Evolutionary conservation across 805 yeast species (phyloP).

Genomic region (Ogataea dorogensis): DNA sequence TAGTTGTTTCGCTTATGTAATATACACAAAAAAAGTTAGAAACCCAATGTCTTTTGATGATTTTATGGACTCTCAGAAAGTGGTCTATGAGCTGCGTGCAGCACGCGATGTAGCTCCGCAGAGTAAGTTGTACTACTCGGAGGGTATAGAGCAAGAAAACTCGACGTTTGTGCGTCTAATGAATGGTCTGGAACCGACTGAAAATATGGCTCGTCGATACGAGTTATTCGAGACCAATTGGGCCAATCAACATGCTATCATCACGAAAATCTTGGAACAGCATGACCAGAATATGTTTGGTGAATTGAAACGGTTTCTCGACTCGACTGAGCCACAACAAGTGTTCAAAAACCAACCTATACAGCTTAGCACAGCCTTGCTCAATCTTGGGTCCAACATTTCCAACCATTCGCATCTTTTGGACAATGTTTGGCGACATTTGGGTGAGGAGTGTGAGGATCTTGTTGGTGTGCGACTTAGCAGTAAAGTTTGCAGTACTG

Average conservation of each 20-base stretch:
- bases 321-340: conserved; percentile 11
- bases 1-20: not conserved
- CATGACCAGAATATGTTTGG: conserved; percentile 37
- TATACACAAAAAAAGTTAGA: too few relatives aligned
- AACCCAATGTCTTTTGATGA: conserved; percentile 20
- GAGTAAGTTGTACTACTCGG: conserved; percentile 18
- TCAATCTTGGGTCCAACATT: conserved; percentile 43
- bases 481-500: conserved; percentile 38
- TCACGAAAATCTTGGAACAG: conserved; percentile 31
- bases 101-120: not conserved
- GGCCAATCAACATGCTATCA: conserved; percentile 33
- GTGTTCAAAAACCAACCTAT: conserved; percentile 12
- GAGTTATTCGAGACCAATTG: conserved; percentile 40
- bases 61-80: conserved; percentile 33
- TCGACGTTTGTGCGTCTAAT: conserved; percentile 44
- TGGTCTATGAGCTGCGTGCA: conserved; percentile 28
- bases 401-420: conserved; percentile 39
- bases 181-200: conserved; percentile 43
- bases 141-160: conserved; percentile 21
- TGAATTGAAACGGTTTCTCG: conserved; percentile 30
- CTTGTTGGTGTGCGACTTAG: conserved; percentile 32
- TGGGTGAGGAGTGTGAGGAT: conserved; percentile 14
- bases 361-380: conserved; percentile 36
- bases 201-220: conserved; percentile 40
- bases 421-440: conserved; percentile 25